phyloP scores from a whole-genome alignment of 148 eudicot genomes.

The Heliamphora exappendiculata region DNA sequence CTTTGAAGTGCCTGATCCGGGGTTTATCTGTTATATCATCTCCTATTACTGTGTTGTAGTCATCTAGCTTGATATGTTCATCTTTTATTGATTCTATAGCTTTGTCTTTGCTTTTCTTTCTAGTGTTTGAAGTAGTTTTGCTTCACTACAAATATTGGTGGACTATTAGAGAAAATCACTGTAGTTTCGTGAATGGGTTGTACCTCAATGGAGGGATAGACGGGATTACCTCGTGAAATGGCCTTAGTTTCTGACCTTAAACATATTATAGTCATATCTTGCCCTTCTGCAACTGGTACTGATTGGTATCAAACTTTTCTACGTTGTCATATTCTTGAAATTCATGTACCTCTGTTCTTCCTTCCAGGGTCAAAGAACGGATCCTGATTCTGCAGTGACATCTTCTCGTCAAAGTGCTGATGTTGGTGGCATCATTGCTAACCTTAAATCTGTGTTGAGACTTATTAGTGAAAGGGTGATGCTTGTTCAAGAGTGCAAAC shows the following conservation, averaged over 20 bases:
- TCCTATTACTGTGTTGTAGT: neutral
- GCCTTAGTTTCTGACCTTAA: neutral
- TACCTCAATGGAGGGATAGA: too few relatives aligned
- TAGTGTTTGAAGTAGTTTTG: neutral
- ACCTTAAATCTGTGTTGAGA: conserved; percentile 71
- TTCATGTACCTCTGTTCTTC: neutral
- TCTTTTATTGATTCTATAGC: neutral
- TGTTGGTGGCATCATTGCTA: conserved; percentile 63
- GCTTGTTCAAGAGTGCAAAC: conserved; percentile 74
- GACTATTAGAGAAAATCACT: neutral
- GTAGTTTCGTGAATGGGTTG: neutral
- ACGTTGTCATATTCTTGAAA: neutral
- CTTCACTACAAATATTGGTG: neutral
- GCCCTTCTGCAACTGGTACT: neutral
- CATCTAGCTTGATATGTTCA: neutral
- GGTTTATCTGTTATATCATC: neutral
- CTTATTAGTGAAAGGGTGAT: conserved; percentile 87
- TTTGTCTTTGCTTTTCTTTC: neutral
- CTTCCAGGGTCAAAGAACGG: conserved; percentile 75
- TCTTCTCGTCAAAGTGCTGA: conserved; percentile 94
- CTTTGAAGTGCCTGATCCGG: neutral
- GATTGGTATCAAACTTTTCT: neutral
- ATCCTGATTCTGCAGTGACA: conserved; percentile 78
- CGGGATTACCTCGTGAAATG: too few relatives aligned
- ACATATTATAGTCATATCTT: neutral